Conservation (phyloP, 2,329 filamentous ascomycete species). For the Claviceps digitariae region DNA sequence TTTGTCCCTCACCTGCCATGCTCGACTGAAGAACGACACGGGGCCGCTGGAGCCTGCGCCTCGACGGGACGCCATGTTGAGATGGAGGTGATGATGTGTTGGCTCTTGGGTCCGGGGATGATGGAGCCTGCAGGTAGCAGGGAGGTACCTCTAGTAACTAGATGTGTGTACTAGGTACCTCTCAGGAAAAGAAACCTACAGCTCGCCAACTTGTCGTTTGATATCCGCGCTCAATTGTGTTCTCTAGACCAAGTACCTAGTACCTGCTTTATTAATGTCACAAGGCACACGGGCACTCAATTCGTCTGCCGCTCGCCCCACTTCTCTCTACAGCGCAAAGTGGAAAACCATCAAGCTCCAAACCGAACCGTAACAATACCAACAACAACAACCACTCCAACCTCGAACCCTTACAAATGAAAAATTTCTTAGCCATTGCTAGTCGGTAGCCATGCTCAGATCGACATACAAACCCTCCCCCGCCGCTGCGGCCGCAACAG, state of each 20-base stretch:
- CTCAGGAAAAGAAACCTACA: too few relatives aligned
- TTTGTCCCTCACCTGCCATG: conserved; percentile 4
- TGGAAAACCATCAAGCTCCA: not conserved
- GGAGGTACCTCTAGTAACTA: too few relatives aligned
- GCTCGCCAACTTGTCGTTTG: too few relatives aligned
- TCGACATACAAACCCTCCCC: conserved; percentile 57
- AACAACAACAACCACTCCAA: not conserved
- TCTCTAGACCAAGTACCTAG: too few relatives aligned
- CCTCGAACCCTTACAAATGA: not conserved
- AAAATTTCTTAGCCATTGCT: not conserved
- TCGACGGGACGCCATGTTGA: conserved; percentile 3
- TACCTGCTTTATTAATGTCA: too few relatives aligned
- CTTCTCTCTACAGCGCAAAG: not conserved
- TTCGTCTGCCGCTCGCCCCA: not conserved
- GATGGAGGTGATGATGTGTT: not conserved
- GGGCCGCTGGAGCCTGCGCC: not conserved
- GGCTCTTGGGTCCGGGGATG: not conserved
- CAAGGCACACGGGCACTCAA: too few relatives aligned
- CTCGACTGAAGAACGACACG: conserved; percentile 1
- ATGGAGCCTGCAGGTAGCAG: not conserved
- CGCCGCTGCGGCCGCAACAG: conserved; percentile 22
- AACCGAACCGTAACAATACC: not conserved
- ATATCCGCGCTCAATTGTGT: too few relatives aligned
- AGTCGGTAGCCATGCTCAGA: conserved; percentile 48
- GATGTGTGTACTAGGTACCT: too few relatives aligned